phyloP scores from a whole-genome alignment of 2,329 filamentous ascomycete genomes.

The Ceratocystis cubensis region DNA sequence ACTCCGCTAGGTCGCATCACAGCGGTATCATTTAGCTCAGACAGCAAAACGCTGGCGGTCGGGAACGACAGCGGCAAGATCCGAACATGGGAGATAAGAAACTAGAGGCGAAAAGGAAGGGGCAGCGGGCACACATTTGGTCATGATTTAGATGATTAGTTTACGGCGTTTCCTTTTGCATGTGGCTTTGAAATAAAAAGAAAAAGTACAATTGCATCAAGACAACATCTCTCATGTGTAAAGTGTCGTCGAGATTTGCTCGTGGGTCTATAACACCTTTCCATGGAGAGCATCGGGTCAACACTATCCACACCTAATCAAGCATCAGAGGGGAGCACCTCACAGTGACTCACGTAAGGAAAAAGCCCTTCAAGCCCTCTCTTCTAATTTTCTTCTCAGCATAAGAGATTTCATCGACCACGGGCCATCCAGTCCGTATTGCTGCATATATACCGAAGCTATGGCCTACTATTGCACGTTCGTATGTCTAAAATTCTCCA shows the following conservation, averaged over 20 bases:
- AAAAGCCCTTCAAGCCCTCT: neutral
- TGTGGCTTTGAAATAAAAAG: conserved; percentile 10
- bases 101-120: conserved; percentile 31
- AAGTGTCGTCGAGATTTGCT: neutral
- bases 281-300: neutral
- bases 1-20: conserved; percentile 81
- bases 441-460: neutral
- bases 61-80: conserved; percentile 84
- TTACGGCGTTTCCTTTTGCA: conserved; percentile 14
- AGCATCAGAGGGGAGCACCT: neutral
- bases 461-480: neutral
- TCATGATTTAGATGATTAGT: conserved; percentile 20
- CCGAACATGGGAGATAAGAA: conserved; percentile 76
- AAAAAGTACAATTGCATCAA: conserved; percentile 12
- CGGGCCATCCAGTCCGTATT: neutral
- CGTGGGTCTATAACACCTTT: neutral
- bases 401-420: neutral
- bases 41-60: conserved; percentile 63
- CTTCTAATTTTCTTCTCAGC: neutral
- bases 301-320: neutral
- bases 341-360: conserved; percentile 5
- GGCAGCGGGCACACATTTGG: conserved; percentile 7
- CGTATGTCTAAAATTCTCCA: too few relatives aligned
- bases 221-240: neutral
- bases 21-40: conserved; percentile 53